A percentile compares a stretch with the other conserved stretches of the same genome.
phyloP scores from a whole-genome alignment of 1,284 basidiomycete genomes.

The Apiotrichum sp. region DNA sequence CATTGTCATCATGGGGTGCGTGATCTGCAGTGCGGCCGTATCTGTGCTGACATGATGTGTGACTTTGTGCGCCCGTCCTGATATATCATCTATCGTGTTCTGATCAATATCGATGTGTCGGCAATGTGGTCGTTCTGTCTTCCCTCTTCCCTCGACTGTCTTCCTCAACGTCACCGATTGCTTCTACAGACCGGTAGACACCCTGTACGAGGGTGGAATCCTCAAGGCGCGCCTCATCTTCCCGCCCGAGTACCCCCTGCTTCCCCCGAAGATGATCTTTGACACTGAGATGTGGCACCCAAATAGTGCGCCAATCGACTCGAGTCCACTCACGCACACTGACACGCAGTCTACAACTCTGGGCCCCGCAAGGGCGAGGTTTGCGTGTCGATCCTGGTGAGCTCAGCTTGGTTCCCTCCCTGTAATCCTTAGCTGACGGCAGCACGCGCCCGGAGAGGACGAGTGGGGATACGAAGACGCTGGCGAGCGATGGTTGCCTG shows the following conservation, averaged over 20 bases:
- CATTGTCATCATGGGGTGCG: conserved; percentile 83
- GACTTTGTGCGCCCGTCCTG: neutral
- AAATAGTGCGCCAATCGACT: conserved; percentile 65
- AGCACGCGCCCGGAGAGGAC: conserved; percentile 93
- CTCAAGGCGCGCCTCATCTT: conserved; percentile 82
- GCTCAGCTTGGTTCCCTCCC: conserved; percentile 30
- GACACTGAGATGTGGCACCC: conserved; percentile 98
- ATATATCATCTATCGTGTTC: too few species aligned
- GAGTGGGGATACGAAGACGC: conserved; percentile 98
- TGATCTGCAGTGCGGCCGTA: conserved; percentile 11
- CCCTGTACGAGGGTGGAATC: conserved; percentile 88
- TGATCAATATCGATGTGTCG: too few species aligned
- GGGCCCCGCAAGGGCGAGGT: conserved; percentile 86
- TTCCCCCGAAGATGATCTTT: conserved; percentile 94
- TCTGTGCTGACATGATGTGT: neutral
- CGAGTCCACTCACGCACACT: neutral
- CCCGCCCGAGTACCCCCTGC: conserved; percentile 81
- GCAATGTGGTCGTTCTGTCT: too few species aligned
- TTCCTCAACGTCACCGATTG: neutral
- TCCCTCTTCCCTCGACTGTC: neutral
- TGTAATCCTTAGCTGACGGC: conserved; percentile 1
- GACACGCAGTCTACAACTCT: conserved; percentile 69
- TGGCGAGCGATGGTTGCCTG: conserved; percentile 94
- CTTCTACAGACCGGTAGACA: conserved; percentile 67
- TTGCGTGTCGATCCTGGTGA: conserved; percentile 91